Conservation (phyloP, 1,284 basidiomycete species). For the Ceratobasidium papillatum region DNA sequence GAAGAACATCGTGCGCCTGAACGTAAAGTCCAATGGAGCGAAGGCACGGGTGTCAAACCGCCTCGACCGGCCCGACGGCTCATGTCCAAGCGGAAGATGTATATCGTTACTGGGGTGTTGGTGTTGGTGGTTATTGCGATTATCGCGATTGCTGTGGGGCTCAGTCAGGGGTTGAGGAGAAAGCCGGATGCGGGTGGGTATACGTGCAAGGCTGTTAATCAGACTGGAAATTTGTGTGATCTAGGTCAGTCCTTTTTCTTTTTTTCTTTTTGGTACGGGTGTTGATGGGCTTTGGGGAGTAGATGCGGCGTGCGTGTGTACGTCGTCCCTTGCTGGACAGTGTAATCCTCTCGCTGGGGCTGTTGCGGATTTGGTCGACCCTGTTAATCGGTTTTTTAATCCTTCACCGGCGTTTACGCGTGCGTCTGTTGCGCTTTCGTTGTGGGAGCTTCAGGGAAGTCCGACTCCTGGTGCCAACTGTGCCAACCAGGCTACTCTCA, state of each 20-base stretch:
- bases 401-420: slow-evolving; percentile 57
- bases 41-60: slow-evolving; percentile 47
- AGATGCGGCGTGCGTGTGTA: slow-evolving; percentile 72
- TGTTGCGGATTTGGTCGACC: slow-evolving; percentile 60
- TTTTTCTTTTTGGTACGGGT: background rate
- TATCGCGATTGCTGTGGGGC: slow-evolving; percentile 56
- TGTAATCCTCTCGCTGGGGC: slow-evolving; percentile 66
- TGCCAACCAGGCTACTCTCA: slow-evolving; percentile 60
- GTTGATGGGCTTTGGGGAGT: slow-evolving; percentile 15
- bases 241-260: slow-evolving; percentile 57
- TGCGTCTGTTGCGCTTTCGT: slow-evolving; percentile 56
- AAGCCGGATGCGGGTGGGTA: slow-evolving; percentile 47
- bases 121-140: slow-evolving; percentile 53
- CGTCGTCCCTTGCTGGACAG: slow-evolving; percentile 54
- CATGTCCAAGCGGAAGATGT: slow-evolving; percentile 46
- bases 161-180: slow-evolving; percentile 49
- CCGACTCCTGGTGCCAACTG: slow-evolving; percentile 56
- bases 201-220: slow-evolving; percentile 54
- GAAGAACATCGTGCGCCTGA: slow-evolving; percentile 31
- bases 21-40: slow-evolving; percentile 38
- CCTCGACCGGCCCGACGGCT: background rate
- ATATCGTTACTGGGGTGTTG: slow-evolving; percentile 52
- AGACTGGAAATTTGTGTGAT: slow-evolving; percentile 62
- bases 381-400: slow-evolving; percentile 60
- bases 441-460: slow-evolving; percentile 62